Conservation (phyloP, 148 eudicot genomes). For the Persicaria maculosa region DNA sequence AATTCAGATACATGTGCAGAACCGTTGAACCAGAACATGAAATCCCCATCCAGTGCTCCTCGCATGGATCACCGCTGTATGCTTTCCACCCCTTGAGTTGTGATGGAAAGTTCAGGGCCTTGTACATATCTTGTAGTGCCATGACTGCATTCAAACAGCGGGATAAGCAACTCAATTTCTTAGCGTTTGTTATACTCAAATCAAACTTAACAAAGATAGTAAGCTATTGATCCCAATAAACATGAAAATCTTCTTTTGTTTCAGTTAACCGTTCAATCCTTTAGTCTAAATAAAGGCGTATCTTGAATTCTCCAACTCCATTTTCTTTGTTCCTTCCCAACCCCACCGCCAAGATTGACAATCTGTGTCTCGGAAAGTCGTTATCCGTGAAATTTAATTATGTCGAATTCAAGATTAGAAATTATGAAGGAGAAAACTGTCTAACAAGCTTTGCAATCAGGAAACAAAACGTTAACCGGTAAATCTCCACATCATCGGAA, state of each 20-base stretch:
- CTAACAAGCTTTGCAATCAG: not conserved
- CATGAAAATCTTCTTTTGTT: not conserved
- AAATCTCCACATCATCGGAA: not conserved
- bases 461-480: not conserved
- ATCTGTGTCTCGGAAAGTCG: not conserved
- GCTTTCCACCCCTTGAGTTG: slow-evolving; percentile 64
- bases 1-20: slow-evolving; percentile 46
- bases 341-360: not conserved
- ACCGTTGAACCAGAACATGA: slow-evolving; percentile 68
- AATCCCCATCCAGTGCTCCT: slow-evolving; percentile 76
- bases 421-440: not conserved
- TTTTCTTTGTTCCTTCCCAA: not conserved
- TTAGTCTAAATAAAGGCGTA: too few species aligned
- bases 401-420: not conserved
- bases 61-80: slow-evolving; percentile 71
- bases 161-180: not conserved
- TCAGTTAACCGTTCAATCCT: not conserved
- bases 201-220: not conserved
- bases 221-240: not conserved
- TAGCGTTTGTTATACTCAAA: not conserved
- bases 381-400: not conserved
- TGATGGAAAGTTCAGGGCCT: slow-evolving; percentile 46
- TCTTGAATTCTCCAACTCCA: not conserved
- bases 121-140: slow-evolving; percentile 64
- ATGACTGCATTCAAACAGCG: slow-evolving; percentile 35